Percentiles rank a stretch among this genome's conserved stretches.
phyloP scores from a whole-genome alignment of 176 grass and related monocot species.

The Ampelocalamus luodianensis region DNA sequence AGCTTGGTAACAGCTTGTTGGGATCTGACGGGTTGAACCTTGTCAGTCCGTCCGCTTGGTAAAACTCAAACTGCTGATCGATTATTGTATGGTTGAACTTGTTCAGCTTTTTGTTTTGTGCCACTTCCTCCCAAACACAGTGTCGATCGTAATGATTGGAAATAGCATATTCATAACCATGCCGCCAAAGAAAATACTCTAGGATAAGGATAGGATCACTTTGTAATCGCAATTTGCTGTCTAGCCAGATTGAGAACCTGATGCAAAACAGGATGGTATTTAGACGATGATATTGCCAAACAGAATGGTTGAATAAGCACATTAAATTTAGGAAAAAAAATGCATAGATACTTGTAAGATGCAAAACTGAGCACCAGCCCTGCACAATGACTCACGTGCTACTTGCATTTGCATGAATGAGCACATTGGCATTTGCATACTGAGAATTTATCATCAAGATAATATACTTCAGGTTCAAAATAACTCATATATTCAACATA shows the following conservation, averaged over 20 bases:
- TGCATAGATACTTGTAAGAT: background rate
- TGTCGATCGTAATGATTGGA: slow-evolving; percentile 97
- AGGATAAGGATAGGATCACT: slow-evolving; percentile 92
- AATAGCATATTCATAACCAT: slow-evolving; percentile 93
- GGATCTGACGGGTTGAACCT: slow-evolving; percentile 79
- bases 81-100: slow-evolving; percentile 98
- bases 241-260: slow-evolving; percentile 99
- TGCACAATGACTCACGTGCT: background rate
- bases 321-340: background rate
- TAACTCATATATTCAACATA: background rate
- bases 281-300: background rate
- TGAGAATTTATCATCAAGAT: background rate
- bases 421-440: slow-evolving; percentile 4
- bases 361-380: slow-evolving; percentile 13
- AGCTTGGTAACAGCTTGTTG: slow-evolving; percentile 87
- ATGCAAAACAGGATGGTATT: slow-evolving; percentile 22
- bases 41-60: slow-evolving; percentile 87
- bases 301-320: background rate
- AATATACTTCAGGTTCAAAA: background rate
- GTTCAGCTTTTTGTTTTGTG: slow-evolving; percentile 95
- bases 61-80: slow-evolving; percentile 98
- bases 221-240: slow-evolving; percentile 96
- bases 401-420: background rate
- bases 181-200: slow-evolving; percentile 97
- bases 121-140: slow-evolving; percentile 97